Percentiles rank a stretch among this genome's conserved stretches.
phyloP scores from a whole-genome alignment of 2,329 filamentous ascomycete species.

The Fusarium cicatricum region DNA sequence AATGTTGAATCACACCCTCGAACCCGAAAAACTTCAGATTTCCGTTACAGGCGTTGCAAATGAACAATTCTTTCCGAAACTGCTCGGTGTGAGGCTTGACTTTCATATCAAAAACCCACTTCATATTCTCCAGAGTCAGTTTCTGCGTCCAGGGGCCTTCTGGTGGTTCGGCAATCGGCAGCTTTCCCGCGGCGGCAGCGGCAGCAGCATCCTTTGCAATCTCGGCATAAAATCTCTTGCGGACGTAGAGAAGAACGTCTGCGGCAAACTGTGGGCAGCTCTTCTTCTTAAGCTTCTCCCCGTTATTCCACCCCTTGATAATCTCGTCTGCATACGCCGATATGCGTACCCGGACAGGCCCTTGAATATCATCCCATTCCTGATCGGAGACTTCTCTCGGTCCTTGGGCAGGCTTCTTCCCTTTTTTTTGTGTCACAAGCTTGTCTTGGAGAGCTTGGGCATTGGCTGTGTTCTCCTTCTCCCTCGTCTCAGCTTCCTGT shows the following conservation, averaged over 20 bases:
- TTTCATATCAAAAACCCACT: constrained; percentile 82
- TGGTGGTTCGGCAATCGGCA: constrained; percentile 56
- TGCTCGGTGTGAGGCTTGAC: constrained; percentile 74
- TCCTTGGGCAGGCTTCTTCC: constrained; percentile 6
- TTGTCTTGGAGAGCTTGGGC: constrained; percentile 48
- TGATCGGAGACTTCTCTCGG: constrained; percentile 66
- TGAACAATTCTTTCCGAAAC: constrained; percentile 75
- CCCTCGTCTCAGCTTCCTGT: constrained; percentile 67
- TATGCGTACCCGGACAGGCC: constrained; percentile 71
- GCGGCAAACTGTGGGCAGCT: constrained; percentile 74
- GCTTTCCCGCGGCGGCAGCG: constrained; percentile 55
- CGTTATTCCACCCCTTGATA: constrained; percentile 72
- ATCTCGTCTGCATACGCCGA: constrained; percentile 74
- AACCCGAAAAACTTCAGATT: constrained; percentile 76
- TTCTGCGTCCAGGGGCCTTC: constrained; percentile 65
- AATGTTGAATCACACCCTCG: constrained; percentile 83
- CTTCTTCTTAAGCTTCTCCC: constrained; percentile 68
- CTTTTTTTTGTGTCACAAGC: neutral
- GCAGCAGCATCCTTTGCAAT: constrained; percentile 62
- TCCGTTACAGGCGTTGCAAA: constrained; percentile 74
- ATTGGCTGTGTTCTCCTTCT: constrained; percentile 51
- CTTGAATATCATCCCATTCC: constrained; percentile 76
- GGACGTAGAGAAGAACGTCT: constrained; percentile 73
- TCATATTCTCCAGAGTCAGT: constrained; percentile 84
- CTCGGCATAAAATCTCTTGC: constrained; percentile 71